Base-by-base conservation (phyloP, 345 rosid genomes). In the Dipteronia dyeriana region DNA sequence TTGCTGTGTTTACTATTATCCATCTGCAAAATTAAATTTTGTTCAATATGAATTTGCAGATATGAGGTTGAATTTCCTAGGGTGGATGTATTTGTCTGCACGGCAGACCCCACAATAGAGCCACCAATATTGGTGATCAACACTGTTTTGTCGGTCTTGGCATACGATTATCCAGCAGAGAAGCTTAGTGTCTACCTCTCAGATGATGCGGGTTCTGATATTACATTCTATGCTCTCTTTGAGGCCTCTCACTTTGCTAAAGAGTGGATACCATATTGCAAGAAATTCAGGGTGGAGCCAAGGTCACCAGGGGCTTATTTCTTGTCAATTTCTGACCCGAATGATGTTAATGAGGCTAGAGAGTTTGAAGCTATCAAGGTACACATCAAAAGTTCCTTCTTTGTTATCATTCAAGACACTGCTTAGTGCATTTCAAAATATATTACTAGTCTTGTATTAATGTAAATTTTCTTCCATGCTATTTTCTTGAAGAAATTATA, bases 201-300 rank as follows among this genome's bases (percentile, higher is more conserved):
- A 2, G 91, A 89, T 20, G 93, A 89, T 41, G 90, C 84, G 23
- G 88, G 82, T 8, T 86, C 90, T 0, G 80, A 79, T 19, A 63
- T 83, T 34, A 89, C 87, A 1, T 85, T 80, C 78, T 87, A 83
- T 73, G 91, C 93, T 57, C 75, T 89, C 6, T 38, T 85, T 5
- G 90, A 89, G 71, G 91, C 93, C 57, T 85, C 90, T 61, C 65
- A 17, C 26, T 87, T 86, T 65, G 85, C 88, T 1, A 82, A 79
- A 73, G 45, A 73, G 41, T 87, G 91, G 93, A 74, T 89, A 9
- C 91, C 91, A 0, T 89, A 78, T 34, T 89, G 93, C 85, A 86
- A 81, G 66, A 84, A 66, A 34, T 78, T 77, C 75, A 78, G 5
- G 0, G 79, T 89, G 43, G 82, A 86, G 63, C 88, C 87, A 1